These are phyloP conservation scores for Funneliformis caledonium DNA, from an alignment of 371 early-diverging fungal genomes.

Conservation along the genomic window DNA sequence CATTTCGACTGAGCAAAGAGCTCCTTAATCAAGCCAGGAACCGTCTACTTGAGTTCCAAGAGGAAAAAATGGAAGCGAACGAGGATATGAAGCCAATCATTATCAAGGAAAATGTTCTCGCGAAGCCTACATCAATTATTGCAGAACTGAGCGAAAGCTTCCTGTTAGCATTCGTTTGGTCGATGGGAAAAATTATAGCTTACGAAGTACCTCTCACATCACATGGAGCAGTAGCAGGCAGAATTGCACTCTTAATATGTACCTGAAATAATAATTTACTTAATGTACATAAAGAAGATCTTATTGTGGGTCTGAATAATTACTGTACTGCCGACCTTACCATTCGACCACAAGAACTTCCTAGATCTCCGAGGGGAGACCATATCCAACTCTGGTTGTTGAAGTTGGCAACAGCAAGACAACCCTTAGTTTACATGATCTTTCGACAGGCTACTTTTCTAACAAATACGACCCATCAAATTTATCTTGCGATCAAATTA, in stretches of 20 bases:
- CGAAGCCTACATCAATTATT: no score
- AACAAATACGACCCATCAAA: constrained; percentile 1
- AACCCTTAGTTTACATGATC: constrained; percentile 4
- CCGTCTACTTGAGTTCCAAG: no score
- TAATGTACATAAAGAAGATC: neutral
- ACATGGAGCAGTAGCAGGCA: neutral
- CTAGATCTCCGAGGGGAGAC: neutral
- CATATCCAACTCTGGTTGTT: neutral
- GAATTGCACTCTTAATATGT: neutral
- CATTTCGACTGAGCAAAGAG: no score
- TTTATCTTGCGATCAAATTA: constrained; percentile 30
- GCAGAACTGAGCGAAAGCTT: neutral
- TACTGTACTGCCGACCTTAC: constrained; percentile 1
- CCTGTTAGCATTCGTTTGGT: neutral
- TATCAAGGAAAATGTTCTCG: no score
- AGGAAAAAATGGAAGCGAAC: no score
- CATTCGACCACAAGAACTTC: neutral
- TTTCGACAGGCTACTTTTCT: constrained; percentile 1
- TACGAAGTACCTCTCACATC: neutral
- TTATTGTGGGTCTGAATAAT: constrained; percentile 6
- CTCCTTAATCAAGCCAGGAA: no score
- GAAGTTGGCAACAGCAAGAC: neutral
- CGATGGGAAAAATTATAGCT: constrained; percentile 21
- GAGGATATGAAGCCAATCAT: no score
- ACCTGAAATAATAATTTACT: neutral